Percentiles rank a stretch among this genome's conserved stretches.
Conservation (phyloP, 2,329 filamentous ascomycete species). For the Ceratocystiopsis minuta region DNA sequence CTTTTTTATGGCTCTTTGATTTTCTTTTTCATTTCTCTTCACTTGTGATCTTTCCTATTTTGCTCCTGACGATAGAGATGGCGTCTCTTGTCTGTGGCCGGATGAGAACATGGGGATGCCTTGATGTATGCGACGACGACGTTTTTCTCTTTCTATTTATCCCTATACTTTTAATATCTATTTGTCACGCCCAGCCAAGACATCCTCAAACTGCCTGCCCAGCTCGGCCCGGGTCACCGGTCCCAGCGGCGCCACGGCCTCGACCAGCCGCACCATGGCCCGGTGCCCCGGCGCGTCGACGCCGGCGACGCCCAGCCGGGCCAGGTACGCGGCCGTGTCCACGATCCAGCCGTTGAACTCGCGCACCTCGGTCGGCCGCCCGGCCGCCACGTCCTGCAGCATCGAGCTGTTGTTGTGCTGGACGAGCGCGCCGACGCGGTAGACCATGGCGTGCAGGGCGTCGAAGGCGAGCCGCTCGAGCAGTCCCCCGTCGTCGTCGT, state of each 20-base stretch:
- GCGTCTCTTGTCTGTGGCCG: too few relatives aligned
- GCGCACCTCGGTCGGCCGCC: constrained; percentile 34
- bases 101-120: too few relatives aligned
- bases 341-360: constrained; percentile 35
- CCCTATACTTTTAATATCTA: too few relatives aligned
- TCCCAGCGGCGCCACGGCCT: constrained; percentile 7
- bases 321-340: constrained; percentile 12
- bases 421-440: constrained; percentile 28
- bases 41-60: neutral
- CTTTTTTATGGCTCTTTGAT: too few relatives aligned
- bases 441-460: constrained; percentile 26
- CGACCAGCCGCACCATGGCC: constrained; percentile 11
- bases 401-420: constrained; percentile 40
- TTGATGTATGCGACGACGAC: too few relatives aligned
- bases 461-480: constrained; percentile 24
- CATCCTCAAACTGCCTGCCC: constrained; percentile 7
- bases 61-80: too few relatives aligned
- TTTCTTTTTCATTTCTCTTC: neutral
- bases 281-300: constrained; percentile 4
- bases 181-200: too few relatives aligned
- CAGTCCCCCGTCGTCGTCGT: neutral
- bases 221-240: constrained; percentile 6
- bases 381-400: constrained; percentile 38
- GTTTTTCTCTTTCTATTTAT: too few relatives aligned
- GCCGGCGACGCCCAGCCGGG: constrained; percentile 6